These are phyloP conservation scores for Coriaria nepalensis DNA, from an alignment of 306 rosid species.

Conservation along the genomic window DNA sequence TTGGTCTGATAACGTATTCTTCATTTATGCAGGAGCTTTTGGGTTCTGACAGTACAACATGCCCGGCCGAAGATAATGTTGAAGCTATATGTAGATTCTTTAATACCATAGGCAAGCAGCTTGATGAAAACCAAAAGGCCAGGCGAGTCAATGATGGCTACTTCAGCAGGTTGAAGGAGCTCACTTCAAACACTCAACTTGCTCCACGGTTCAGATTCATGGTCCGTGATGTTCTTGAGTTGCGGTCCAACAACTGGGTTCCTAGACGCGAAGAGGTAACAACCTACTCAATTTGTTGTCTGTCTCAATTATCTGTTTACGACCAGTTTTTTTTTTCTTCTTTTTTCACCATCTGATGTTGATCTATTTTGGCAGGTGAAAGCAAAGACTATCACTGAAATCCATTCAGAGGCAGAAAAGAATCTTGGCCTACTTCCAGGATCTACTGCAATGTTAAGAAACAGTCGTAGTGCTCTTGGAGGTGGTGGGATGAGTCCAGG, in stretches of 20 bases:
- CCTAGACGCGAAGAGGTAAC: constrained; percentile 90
- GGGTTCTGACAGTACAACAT: constrained; percentile 17
- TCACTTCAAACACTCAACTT: constrained; percentile 49
- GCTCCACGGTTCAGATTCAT: constrained; percentile 66
- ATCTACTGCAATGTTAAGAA: constrained; percentile 24
- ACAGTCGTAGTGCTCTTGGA: constrained; percentile 17
- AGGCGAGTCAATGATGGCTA: constrained; percentile 62
- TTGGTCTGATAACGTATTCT: constrained; percentile 3
- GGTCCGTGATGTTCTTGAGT: constrained; percentile 59
- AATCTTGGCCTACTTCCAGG: constrained; percentile 31
- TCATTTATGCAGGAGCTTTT: constrained; percentile 20
- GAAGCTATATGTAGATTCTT: constrained; percentile 60
- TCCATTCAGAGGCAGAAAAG: constrained; percentile 37
- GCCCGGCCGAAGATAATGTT: constrained; percentile 35
- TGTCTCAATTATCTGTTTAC: not conserved
- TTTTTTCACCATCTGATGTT: not conserved
- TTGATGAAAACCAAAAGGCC: constrained; percentile 63
- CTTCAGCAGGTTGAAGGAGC: constrained; percentile 58
- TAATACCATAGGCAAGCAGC: constrained; percentile 80
- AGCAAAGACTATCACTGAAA: constrained; percentile 34
- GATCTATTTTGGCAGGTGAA: constrained; percentile 23
- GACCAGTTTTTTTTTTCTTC: not conserved
- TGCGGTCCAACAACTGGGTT: constrained; percentile 67
- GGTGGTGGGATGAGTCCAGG: constrained; percentile 17
- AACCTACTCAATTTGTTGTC: not conserved